Evolutionary conservation across 306 rosid species (phyloP).

Genomic region (Begonia peltatifolia): DNA sequence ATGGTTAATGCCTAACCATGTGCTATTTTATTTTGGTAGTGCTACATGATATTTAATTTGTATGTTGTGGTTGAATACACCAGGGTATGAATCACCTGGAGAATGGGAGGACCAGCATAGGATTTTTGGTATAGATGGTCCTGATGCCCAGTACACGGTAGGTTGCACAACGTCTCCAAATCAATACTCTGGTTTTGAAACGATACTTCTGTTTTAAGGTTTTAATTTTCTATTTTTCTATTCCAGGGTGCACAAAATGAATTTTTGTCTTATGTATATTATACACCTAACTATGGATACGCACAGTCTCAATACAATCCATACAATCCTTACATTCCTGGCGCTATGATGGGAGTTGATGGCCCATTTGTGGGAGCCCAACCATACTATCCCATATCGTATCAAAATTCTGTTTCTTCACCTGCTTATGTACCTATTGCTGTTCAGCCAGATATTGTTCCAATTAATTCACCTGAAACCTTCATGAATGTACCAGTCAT

Average conservation of each 20-base stretch:
- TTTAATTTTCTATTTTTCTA: conserved; percentile 12
- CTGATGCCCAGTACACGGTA: conserved; percentile 55
- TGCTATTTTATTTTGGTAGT: too few relatives aligned
- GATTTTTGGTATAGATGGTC: conserved; percentile 75
- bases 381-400: conserved; percentile 50
- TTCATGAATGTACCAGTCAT: conserved; percentile 37
- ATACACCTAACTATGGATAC: conserved; percentile 75
- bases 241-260: conserved; percentile 78
- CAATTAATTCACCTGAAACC: conserved; percentile 41
- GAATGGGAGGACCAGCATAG: conserved; percentile 89
- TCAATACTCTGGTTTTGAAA: not conserved
- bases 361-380: conserved; percentile 52
- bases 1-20: too few relatives aligned
- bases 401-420: conserved; percentile 47
- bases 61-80: conserved; percentile 6
- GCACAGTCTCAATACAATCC: conserved; percentile 97
- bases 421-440: conserved; percentile 53
- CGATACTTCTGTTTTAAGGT: not conserved
- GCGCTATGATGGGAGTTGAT: conserved; percentile 80
- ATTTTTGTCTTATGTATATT: conserved; percentile 69
- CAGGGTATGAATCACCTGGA: conserved; percentile 76
- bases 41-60: conserved; percentile 6
- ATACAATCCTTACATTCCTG: conserved; percentile 92
- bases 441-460: conserved; percentile 47
- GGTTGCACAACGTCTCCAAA: conserved; percentile 10